These are phyloP conservation scores for Penicillium daleae DNA, from an alignment of 495 filamentous ascomycete genomes.

Conservation along the genomic window DNA sequence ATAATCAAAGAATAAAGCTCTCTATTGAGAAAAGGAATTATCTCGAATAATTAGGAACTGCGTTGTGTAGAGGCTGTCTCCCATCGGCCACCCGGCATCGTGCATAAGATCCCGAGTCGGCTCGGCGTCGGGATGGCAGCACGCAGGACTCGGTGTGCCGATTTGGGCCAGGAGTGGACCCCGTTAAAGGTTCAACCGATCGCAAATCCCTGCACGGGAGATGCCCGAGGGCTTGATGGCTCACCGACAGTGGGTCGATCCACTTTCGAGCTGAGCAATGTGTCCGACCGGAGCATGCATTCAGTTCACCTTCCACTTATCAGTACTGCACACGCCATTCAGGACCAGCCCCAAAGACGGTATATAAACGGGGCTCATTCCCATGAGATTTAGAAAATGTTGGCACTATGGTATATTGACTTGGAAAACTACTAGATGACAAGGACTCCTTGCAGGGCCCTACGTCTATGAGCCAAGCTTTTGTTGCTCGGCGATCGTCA, in stretches of 20 bases:
- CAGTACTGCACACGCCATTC: neutral
- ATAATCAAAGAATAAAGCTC: neutral
- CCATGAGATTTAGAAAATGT: neutral
- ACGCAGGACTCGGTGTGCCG: constrained; percentile 34
- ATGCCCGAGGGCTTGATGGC: constrained; percentile 29
- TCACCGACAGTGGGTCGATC: constrained; percentile 30
- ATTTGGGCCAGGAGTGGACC: constrained; percentile 27
- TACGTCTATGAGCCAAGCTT: constrained; percentile 16
- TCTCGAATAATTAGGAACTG: neutral
- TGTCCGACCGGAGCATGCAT: constrained; percentile 8
- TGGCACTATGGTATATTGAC: neutral
- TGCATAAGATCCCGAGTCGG: constrained; percentile 29
- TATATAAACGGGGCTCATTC: constrained; percentile 19
- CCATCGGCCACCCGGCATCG: constrained; percentile 7
- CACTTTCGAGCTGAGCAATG: neutral
- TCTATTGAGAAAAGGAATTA: neutral
- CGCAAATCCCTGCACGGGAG: constrained; percentile 29
- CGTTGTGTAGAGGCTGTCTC: neutral
- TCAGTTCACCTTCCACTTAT: constrained; percentile 21
- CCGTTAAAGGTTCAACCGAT: constrained; percentile 20
- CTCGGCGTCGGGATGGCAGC: constrained; percentile 25
- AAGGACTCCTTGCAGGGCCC: neutral
- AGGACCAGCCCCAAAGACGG: constrained; percentile 4
- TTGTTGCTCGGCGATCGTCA: constrained; percentile 23
- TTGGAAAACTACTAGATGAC: neutral